phyloP scores from a whole-genome alignment of 108 stramenopile genomes.

The Cyclotella kingstonii region DNA sequence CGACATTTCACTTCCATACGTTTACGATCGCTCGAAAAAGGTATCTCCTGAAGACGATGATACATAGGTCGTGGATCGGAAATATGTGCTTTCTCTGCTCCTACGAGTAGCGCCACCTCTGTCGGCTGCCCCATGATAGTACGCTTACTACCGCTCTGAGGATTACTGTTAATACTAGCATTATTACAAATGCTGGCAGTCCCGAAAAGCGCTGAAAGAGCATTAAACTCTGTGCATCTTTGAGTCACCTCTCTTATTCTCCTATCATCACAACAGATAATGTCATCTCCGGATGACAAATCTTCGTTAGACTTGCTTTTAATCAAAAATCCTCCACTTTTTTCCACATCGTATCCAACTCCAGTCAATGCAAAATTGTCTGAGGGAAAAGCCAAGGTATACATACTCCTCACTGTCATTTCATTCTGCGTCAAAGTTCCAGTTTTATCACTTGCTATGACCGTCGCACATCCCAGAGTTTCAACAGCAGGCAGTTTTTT shows the following conservation, averaged over 20 bases:
- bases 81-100: slow-evolving; percentile 75
- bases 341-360: slow-evolving; percentile 62
- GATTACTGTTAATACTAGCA: slow-evolving; percentile 57
- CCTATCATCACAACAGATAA: no score
- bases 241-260: slow-evolving; percentile 20
- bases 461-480: slow-evolving; percentile 92
- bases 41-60: slow-evolving; percentile 87
- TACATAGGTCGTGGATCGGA: slow-evolving; percentile 80
- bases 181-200: slow-evolving; percentile 85
- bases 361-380: slow-evolving; percentile 73
- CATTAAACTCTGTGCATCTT: slow-evolving; percentile 47
- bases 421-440: slow-evolving; percentile 97
- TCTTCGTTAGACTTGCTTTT: slow-evolving; percentile 7
- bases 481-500: slow-evolving; percentile 95
- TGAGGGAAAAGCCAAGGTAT: slow-evolving; percentile 63
- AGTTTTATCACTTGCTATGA: slow-evolving; percentile 96
- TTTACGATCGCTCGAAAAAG: slow-evolving; percentile 92
- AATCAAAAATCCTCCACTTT: slow-evolving; percentile 19
- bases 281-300: not conserved
- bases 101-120: slow-evolving; percentile 88
- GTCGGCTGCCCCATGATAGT: slow-evolving; percentile 85
- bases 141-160: slow-evolving; percentile 26
- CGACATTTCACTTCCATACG: slow-evolving; percentile 91
- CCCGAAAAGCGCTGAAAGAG: slow-evolving; percentile 60
- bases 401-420: slow-evolving; percentile 84